Percentiles rank a stretch among this genome's conserved stretches.
Conservation (phyloP, 2,329 filamentous ascomycete species). For the Talaromyces sp. region DNA sequence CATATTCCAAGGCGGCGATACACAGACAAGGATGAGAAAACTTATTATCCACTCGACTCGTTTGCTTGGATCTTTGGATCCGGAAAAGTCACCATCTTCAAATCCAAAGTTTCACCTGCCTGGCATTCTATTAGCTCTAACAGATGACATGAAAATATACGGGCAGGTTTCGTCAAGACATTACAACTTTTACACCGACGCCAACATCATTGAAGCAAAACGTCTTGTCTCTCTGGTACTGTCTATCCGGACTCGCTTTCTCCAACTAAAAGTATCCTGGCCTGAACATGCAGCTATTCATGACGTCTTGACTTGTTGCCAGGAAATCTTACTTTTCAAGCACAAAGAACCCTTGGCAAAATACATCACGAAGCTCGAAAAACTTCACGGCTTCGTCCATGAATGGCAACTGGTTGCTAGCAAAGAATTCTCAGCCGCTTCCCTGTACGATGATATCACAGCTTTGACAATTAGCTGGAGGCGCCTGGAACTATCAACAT, state of each 20-base stretch:
- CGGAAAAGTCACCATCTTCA: conserved; percentile 17
- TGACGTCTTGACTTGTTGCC: conserved; percentile 72
- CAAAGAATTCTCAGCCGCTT: conserved; percentile 64
- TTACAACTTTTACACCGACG: conserved; percentile 88
- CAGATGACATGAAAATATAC: conserved; percentile 55
- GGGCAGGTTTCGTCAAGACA: conserved; percentile 36
- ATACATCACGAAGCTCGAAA: conserved; percentile 80
- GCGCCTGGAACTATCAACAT: conserved; percentile 84
- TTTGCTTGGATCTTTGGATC: conserved; percentile 32
- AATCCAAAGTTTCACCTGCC: conserved; percentile 57
- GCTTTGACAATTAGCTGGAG: conserved; percentile 82
- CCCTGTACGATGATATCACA: conserved; percentile 73
- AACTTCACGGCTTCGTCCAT: conserved; percentile 76
- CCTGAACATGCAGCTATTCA: conserved; percentile 72
- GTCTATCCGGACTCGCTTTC: conserved; percentile 67
- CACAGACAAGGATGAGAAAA: conserved; percentile 24
- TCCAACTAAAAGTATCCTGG: conserved; percentile 60
- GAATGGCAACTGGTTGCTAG: conserved; percentile 96
- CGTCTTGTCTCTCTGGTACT: conserved; percentile 67
- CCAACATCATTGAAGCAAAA: conserved; percentile 71
- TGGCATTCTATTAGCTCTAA: conserved; percentile 60
- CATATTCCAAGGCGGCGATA: conserved; percentile 33
- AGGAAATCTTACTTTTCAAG: conserved; percentile 68
- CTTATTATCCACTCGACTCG: conserved; percentile 32
- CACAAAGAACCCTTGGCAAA: conserved; percentile 82